These are phyloP conservation scores for Candida pini DNA, from an alignment of 805 yeast species.

Conservation along the genomic window DNA sequence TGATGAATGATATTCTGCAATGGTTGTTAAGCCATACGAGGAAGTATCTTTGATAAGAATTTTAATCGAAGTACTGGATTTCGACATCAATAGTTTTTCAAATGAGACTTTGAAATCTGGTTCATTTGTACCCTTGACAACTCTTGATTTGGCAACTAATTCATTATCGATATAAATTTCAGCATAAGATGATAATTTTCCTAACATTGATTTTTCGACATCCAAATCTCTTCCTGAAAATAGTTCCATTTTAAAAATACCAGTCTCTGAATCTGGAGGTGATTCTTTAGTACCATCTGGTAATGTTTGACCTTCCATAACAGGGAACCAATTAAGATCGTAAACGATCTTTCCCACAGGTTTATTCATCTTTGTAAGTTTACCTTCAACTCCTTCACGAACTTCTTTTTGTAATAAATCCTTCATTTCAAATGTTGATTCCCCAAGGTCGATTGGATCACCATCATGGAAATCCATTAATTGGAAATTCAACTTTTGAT, in stretches of 20 bases:
- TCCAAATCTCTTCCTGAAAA: constrained; percentile 59
- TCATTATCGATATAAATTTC: constrained; percentile 56
- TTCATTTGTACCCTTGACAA: constrained; percentile 60
- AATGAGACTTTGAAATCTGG: constrained; percentile 65
- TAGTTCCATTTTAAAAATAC: constrained; percentile 60
- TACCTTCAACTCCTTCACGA: constrained; percentile 37
- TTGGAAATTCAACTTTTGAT: constrained; percentile 50
- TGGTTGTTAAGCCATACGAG: constrained; percentile 39
- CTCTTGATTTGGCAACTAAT: constrained; percentile 51
- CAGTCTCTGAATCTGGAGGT: constrained; percentile 60
- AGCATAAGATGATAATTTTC: constrained; percentile 60
- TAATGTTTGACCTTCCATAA: constrained; percentile 36
- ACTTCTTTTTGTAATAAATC: constrained; percentile 52
- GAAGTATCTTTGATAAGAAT: constrained; percentile 59
- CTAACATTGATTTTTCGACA: constrained; percentile 42
- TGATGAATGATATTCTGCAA: constrained; percentile 48
- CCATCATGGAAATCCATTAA: constrained; percentile 53
- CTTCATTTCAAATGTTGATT: constrained; percentile 49
- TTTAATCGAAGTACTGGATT: constrained; percentile 47
- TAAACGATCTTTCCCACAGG: constrained; percentile 55
- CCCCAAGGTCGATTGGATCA: constrained; percentile 47
- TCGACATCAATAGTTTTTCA: constrained; percentile 59
- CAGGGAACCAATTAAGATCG: constrained; percentile 49
- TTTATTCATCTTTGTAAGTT: constrained; percentile 44
- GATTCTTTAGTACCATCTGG: constrained; percentile 46